Evolutionary conservation across 768 basidiomycete genomes (phyloP), one percentile per base, ranked within the genome.

Genomic region (Filobasidium floriforme): DNA sequence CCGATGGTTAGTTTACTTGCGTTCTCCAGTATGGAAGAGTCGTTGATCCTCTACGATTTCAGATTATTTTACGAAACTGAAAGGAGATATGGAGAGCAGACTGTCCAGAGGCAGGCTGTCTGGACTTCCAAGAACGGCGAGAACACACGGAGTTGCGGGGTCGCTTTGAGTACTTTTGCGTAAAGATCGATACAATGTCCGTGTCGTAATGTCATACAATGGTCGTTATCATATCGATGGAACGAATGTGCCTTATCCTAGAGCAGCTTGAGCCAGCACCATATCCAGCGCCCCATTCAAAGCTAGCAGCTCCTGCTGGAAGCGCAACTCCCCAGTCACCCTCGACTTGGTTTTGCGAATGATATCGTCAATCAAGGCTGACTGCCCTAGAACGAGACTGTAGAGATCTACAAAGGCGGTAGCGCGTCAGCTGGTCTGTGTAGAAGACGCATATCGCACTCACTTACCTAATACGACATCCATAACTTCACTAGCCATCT

Each of bases 261-360:
- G 28, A 14, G 64, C 64, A 29, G 64, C 64, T 64, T 76, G 75
- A 18, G 73, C 70, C 14, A 78, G 57, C 4, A 97, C 81, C 93
- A 99, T 97, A 68, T 91, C 88, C 69, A 99, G 80, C 62, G 91
- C 90, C 63, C 92, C 94, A 74, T 85, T 87, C 60, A 88, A 81
- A 79, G 88, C 88, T 67, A 85, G 80, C 60, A 98, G 80, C 76
- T 97, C 90, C 70, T 84, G 84, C 79, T 97, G 92, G 78, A 99
- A 92, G 26, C 84, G 85, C 61, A 97, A 80, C 77, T 99, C 96
- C 44, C 86, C 84, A 49, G 85, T 79, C n/a, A 98, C 84, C 75
- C 92, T 92, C 76, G 86, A 88, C 64, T 86, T 87, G 51, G 98
- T 80, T 41, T 87, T 86, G 29, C 88, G 80, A 73, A 98, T 87